Conservation (phyloP, 352 stramenopile genomes). For the Saprolegnia parasitica region DNA sequence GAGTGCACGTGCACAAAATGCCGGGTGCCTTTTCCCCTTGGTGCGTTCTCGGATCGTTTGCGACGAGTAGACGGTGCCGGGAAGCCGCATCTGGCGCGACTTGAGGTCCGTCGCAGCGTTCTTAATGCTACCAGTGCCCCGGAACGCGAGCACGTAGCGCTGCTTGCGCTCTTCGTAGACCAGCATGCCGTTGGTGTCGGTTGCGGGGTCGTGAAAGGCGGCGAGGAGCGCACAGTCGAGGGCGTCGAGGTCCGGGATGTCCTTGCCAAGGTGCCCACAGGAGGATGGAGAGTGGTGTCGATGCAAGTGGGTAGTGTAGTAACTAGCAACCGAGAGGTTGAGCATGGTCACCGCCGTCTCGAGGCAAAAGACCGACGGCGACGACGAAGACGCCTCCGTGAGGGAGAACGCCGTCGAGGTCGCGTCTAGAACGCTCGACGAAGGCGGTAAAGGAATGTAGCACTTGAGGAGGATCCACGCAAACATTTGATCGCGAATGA, state of each 20-base stretch:
- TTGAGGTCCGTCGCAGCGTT: constrained; percentile 25
- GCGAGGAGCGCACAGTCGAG: constrained; percentile 2
- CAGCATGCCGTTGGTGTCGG: constrained; percentile 22
- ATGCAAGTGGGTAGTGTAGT: constrained; percentile 15
- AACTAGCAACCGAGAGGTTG: constrained; percentile 20
- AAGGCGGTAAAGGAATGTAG: constrained; percentile 16
- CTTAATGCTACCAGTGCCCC: constrained; percentile 26
- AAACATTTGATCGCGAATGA: constrained; percentile 23
- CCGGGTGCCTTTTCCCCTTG: neutral
- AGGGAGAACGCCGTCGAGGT: neutral
- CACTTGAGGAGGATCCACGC: constrained; percentile 28
- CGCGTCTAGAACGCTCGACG: neutral
- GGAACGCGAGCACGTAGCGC: constrained; percentile 27
- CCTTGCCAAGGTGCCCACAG: constrained; percentile 16
- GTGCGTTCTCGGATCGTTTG: neutral
- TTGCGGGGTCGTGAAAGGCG: constrained; percentile 15
- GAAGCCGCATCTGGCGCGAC: constrained; percentile 22
- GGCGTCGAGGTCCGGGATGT: constrained; percentile 4
- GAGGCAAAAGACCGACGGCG: neutral
- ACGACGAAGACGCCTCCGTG: neutral
- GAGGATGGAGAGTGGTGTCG: constrained; percentile 6
- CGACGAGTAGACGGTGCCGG: neutral
- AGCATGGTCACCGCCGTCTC: constrained; percentile 24
- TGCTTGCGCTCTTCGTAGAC: constrained; percentile 3
- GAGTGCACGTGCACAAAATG: constrained; percentile 18